Percentiles rank a stretch among this genome's conserved stretches.
Evolutionary conservation across 768 basidiomycete species (phyloP).

Genomic region (Lanmaoa pseudosensibilis): DNA sequence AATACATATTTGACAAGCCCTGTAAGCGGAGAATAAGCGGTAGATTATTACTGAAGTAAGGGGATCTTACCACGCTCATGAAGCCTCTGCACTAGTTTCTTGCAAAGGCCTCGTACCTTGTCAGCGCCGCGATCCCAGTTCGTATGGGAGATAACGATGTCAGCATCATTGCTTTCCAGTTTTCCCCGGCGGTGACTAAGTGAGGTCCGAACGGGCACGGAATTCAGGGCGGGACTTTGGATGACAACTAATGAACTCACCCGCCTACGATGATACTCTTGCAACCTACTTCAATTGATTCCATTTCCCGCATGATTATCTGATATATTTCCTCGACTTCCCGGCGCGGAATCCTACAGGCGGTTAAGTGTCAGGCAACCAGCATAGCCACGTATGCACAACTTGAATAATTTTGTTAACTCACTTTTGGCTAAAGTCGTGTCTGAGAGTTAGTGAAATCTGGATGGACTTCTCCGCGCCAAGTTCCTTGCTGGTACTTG

Average conservation of each 20-base stretch:
- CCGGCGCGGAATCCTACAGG: conserved; percentile 60
- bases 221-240: not conserved
- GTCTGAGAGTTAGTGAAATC: conserved; percentile 56
- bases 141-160: conserved; percentile 83
- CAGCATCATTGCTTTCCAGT: conserved; percentile 76
- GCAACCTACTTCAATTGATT: conserved; percentile 62
- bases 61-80: conserved; percentile 52
- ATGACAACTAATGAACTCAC: conserved; percentile 40
- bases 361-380: not conserved
- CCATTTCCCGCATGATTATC: conserved; percentile 67
- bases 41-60: not conserved
- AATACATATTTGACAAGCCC: conserved; percentile 82
- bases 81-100: conserved; percentile 56
- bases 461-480: conserved; percentile 46
- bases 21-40: conserved; percentile 22
- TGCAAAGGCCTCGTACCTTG: conserved; percentile 62
- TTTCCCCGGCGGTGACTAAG: conserved; percentile 85
- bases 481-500: conserved; percentile 16
- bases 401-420: conserved; percentile 5
- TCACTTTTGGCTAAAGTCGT: conserved; percentile 54
- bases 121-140: conserved; percentile 42
- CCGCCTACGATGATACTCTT: conserved; percentile 79
- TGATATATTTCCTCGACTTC: conserved; percentile 80
- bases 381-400: not conserved
- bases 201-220: not conserved